A percentile compares a stretch with the other conserved stretches of the same genome.
Evolutionary conservation across 495 filamentous ascomycete genomes (phyloP).

Genomic region (Aspergillus sclerotioniger): DNA sequence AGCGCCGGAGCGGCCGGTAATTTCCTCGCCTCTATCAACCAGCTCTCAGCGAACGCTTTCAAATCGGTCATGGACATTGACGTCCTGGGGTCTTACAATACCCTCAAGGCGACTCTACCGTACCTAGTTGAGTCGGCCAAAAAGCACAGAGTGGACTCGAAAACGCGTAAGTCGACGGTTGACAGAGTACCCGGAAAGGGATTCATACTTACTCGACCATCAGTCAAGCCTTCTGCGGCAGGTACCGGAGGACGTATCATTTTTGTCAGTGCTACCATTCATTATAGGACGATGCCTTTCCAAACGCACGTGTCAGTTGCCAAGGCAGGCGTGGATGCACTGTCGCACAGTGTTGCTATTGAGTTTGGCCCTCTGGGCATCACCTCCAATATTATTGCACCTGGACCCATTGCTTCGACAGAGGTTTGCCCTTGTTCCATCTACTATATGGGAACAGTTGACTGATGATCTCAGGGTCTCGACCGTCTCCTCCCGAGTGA

Average conservation of each 20-base stretch:
- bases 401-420: conserved; percentile 69
- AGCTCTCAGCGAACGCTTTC: conserved; percentile 84
- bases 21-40: conserved; percentile 84
- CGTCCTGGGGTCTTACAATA: conserved; percentile 89
- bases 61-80: conserved; percentile 97
- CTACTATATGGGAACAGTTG: background rate
- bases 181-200: background rate
- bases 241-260: conserved; percentile 82
- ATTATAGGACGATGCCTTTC: conserved; percentile 79
- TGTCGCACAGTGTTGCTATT: conserved; percentile 70
- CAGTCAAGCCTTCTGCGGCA: conserved; percentile 36
- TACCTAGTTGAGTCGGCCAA: conserved; percentile 71
- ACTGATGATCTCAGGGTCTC: conserved; percentile 33
- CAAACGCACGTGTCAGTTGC: conserved; percentile 86
- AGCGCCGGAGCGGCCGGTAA: conserved; percentile 95
- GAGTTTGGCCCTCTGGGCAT: conserved; percentile 87
- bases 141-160: conserved; percentile 54
- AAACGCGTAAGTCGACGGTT: conserved; percentile 34
- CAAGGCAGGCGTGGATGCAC: conserved; percentile 86
- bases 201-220: background rate
- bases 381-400: conserved; percentile 84
- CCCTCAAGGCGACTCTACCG: conserved; percentile 83
- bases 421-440: conserved; percentile 40
- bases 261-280: conserved; percentile 84
- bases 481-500: conserved; percentile 43